Evolutionary conservation across 1,284 basidiomycete species (phyloP).

Genomic region (Inonotus obliquus): DNA sequence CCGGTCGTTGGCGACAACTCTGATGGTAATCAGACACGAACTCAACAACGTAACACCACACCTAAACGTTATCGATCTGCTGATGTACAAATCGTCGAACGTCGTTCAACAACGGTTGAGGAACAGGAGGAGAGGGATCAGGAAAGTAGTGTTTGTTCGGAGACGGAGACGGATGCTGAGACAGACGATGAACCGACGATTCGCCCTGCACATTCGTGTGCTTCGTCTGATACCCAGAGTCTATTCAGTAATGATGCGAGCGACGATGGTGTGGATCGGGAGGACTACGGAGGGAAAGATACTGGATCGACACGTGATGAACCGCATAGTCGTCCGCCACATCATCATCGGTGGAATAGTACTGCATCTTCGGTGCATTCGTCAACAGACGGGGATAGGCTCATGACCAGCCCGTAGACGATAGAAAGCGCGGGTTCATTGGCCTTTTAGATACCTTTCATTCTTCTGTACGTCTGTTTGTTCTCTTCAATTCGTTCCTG

Average conservation of each 20-base stretch:
- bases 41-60: slow-evolving; percentile 14
- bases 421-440: not conserved
- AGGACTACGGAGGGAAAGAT: slow-evolving; percentile 2
- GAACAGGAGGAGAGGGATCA: slow-evolving; percentile 20
- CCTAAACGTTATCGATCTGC: not conserved
- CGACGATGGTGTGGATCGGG: slow-evolving; percentile 16
- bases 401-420: slow-evolving; percentile 15
- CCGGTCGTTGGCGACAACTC: slow-evolving; percentile 1
- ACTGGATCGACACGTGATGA: slow-evolving; percentile 1
- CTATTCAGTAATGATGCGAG: slow-evolving; percentile 29
- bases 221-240: slow-evolving; percentile 35
- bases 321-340: not conserved
- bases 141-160: slow-evolving; percentile 30
- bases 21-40: slow-evolving; percentile 1
- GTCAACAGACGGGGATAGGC: slow-evolving; percentile 7
- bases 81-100: not conserved
- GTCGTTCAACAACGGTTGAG: slow-evolving; percentile 5
- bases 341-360: slow-evolving; percentile 8
- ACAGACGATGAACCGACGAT: slow-evolving; percentile 74
- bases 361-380: slow-evolving; percentile 6
- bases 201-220: slow-evolving; percentile 40
- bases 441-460: not conserved
- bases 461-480: not conserved
- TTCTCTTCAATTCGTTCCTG: not conserved
- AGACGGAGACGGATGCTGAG: slow-evolving; percentile 40